Percentiles rank a stretch among this genome's conserved stretches.
These are phyloP conservation scores for Sporothrix brunneoviolacea DNA, from an alignment of 2,329 filamentous ascomycete genomes.

Conservation along the genomic window DNA sequence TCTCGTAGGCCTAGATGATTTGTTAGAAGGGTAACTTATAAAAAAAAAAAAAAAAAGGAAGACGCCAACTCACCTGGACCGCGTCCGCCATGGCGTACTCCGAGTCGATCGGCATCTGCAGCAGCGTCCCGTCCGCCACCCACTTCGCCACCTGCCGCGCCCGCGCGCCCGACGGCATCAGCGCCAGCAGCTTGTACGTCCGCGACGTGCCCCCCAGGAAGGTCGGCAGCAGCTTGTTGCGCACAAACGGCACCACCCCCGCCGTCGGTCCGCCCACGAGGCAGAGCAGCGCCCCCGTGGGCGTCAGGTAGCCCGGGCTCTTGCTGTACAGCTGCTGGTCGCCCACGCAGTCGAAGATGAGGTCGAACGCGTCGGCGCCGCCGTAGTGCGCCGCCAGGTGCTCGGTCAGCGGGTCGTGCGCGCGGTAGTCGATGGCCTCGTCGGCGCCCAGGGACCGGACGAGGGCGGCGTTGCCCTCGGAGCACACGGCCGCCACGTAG, in stretches of 20 bases:
- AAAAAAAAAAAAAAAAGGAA: background rate
- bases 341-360: conserved; percentile 45
- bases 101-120: conserved; percentile 25
- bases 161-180: conserved; percentile 23
- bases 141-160: conserved; percentile 24
- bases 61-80: conserved; percentile 22
- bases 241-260: conserved; percentile 25
- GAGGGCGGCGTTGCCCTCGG: conserved; percentile 37
- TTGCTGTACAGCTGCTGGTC: conserved; percentile 38
- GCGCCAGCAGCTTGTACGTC: conserved; percentile 24
- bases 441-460: conserved; percentile 42
- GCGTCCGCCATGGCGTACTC: conserved; percentile 26
- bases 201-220: conserved; percentile 28
- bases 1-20: conserved; percentile 25
- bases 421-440: conserved; percentile 38
- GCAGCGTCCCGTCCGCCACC: conserved; percentile 24
- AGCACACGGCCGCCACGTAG: conserved; percentile 42
- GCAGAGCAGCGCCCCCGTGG: conserved; percentile 29
- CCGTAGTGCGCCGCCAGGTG: conserved; percentile 29
- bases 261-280: conserved; percentile 28
- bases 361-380: conserved; percentile 29
- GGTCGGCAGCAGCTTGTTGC: conserved; percentile 27
- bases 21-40: conserved; percentile 5
- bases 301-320: conserved; percentile 33
- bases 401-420: conserved; percentile 29